Conservation (phyloP, 2,329 filamentous ascomycete genomes). For the Geoglossum cookeanum region DNA sequence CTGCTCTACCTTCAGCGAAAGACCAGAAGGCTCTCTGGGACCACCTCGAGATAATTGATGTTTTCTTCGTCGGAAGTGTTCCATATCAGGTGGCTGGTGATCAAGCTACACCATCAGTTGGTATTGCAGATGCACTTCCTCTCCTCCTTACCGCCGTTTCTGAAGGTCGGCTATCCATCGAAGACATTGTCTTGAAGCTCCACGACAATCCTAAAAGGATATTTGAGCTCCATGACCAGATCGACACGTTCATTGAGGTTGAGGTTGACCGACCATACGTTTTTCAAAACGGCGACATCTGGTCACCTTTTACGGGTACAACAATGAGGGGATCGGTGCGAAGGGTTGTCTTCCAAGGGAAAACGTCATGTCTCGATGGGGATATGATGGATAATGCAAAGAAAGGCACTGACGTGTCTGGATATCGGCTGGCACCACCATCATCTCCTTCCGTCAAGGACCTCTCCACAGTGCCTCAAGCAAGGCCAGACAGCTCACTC, state of each 20-base stretch:
- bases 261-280: constrained; percentile 56
- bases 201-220: constrained; percentile 66
- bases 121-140: constrained; percentile 55
- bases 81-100: constrained; percentile 52
- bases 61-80: constrained; percentile 61
- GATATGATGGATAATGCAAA: constrained; percentile 35
- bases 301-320: constrained; percentile 57
- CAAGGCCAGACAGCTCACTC: too few species aligned
- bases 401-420: constrained; percentile 58
- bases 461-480: background rate
- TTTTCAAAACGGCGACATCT: constrained; percentile 31
- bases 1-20: constrained; percentile 42
- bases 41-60: constrained; percentile 51
- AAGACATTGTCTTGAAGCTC: constrained; percentile 51
- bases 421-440: constrained; percentile 30
- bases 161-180: constrained; percentile 52
- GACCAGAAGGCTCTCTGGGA: constrained; percentile 62
- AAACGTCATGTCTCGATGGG: constrained; percentile 58
- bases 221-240: constrained; percentile 65
- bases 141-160: constrained; percentile 57
- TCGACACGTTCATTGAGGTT: constrained; percentile 52
- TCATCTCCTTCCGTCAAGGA: constrained; percentile 32
- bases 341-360: constrained; percentile 55
- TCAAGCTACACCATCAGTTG: constrained; percentile 38
- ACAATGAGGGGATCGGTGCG: constrained; percentile 50